Percentiles rank a stretch among this genome's conserved stretches.
phyloP scores from a whole-genome alignment of 352 stramenopile species.

The Phytophthora brassicae region DNA sequence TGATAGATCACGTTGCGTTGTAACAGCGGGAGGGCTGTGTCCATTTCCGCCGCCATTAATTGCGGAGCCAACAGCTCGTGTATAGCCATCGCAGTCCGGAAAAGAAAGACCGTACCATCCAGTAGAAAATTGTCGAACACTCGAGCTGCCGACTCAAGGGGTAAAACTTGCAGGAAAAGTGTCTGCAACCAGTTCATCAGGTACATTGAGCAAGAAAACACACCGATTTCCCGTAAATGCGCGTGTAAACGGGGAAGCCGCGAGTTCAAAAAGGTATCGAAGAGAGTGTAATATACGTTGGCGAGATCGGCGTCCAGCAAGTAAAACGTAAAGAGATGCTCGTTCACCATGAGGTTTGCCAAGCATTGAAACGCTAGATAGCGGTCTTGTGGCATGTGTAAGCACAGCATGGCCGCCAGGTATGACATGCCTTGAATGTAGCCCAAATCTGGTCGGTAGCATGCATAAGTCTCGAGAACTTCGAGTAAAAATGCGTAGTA shows the following conservation, averaged over 20 bases:
- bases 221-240: conserved; percentile 59
- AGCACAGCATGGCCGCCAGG: conserved; percentile 77
- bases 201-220: conserved; percentile 77
- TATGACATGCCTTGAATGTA: conserved; percentile 93
- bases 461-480: conserved; percentile 85
- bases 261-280: conserved; percentile 64
- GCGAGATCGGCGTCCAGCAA: conserved; percentile 79
- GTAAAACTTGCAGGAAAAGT: conserved; percentile 81
- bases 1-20: conserved; percentile 72
- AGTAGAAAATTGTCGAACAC: conserved; percentile 87
- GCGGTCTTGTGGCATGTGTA: conserved; percentile 84
- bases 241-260: conserved; percentile 51
- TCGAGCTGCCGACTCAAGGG: conserved; percentile 68
- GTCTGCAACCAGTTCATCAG: conserved; percentile 91
- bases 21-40: conserved; percentile 72
- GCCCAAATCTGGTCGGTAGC: conserved; percentile 83
- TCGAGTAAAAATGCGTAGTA: conserved; percentile 81
- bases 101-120: conserved; percentile 84
- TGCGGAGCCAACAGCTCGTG: conserved; percentile 63
- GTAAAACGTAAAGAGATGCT: conserved; percentile 90
- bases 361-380: conserved; percentile 86
- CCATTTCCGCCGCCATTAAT: conserved; percentile 65
- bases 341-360: conserved; percentile 86
- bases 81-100: conserved; percentile 81
- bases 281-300: conserved; percentile 80